Conservation (phyloP, 345 rosid genomes). For the Lumnitzera racemosa region DNA sequence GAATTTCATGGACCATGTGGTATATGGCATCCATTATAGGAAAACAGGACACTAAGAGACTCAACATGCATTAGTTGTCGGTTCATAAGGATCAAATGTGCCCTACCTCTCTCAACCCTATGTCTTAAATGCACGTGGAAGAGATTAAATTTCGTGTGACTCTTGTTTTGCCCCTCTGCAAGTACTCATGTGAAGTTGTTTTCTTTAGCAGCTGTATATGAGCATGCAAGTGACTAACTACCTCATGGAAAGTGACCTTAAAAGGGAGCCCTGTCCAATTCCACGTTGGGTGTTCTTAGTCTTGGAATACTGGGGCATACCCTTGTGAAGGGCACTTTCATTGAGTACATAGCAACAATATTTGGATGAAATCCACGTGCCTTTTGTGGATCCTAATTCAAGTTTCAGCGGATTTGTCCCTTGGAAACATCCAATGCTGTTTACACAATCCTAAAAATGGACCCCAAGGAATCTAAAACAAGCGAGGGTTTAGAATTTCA, state of each 20-base stretch:
- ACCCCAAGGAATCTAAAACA: too few relatives aligned
- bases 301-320: conserved; percentile 20
- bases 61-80: too few relatives aligned
- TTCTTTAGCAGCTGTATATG: background rate
- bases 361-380: conserved; percentile 25
- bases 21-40: too few relatives aligned
- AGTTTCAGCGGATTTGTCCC: conserved; percentile 11
- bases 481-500: too few relatives aligned
- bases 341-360: conserved; percentile 6
- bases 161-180: background rate
- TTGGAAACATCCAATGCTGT: background rate
- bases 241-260: background rate
- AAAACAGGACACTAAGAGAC: too few relatives aligned
- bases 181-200: background rate
- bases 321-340: conserved; percentile 36
- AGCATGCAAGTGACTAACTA: background rate
- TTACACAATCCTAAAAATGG: too few relatives aligned
- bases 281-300: conserved; percentile 1
- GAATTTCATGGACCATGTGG: too few relatives aligned
- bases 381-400: conserved; percentile 22
- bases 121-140: conserved; percentile 1
- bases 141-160: background rate
- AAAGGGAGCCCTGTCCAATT: background rate
- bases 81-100: too few relatives aligned
- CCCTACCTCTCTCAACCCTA: too few relatives aligned